Base-by-base conservation (phyloP, 768 basidiomycete species). In the Amanita exitialis region DNA sequence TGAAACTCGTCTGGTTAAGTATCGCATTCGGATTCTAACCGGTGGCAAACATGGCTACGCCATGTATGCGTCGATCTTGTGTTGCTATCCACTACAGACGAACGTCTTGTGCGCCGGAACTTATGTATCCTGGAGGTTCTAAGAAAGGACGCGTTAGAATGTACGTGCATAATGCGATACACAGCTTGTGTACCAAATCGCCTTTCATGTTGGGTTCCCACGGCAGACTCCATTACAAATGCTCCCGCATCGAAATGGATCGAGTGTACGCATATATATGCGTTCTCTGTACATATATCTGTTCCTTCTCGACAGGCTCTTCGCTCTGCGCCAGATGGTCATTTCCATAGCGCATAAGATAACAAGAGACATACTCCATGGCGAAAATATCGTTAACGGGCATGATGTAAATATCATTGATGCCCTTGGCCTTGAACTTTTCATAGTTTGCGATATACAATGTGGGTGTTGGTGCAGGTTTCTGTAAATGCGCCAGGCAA, bases 321-420 rank as follows among this genome's bases (percentile, higher is more conserved):
- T 86, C 83, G 82, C 83, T 55, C 82, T 83, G 48, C 21, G n/a
- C 6, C 42, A 43, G 12, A 12, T 15, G 21, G 34, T 43, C 10
- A 23, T 8, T 38, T 27, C n/a, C 3, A 45, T 9, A 21, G 12
- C 6, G 38, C 13, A 21, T 34, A n/a, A 6, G 21, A 35, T 27
- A 0, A n/a, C 12, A 27, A 21, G 21, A 38, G 9, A 58, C 71
- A 50, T 50, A 76, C 74, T 81, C 76, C 52, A 74, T 78, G 41
- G 87, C 84, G 59, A 86, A 92, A 6, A 75, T 73, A 61, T 94
- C 90, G 63, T 93, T 93, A 51, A 88, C 82, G 21, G 80, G 70
- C 49, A 93, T 66, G 49, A 92, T 76, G 54, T 80, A 84, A 54
- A 90, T 77, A 47, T 78, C 72, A 53, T 79, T 75, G 59, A 90